Base-by-base conservation (phyloP, 371 early-diverging fungal genomes). In the Circinella umbellata region DNA sequence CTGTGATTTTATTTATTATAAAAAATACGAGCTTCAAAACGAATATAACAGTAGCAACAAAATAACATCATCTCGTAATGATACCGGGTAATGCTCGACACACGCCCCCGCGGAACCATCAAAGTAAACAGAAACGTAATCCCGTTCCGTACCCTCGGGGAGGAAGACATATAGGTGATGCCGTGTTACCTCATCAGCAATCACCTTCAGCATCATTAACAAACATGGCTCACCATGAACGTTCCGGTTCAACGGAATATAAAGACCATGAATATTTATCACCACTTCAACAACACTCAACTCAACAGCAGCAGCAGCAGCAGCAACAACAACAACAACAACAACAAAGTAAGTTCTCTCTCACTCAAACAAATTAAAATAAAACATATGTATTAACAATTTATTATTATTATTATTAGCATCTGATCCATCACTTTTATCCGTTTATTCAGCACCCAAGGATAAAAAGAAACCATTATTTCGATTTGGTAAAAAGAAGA, bases 401-500 rank as follows among this genome's bases (percentile, higher is more conserved):
- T 9, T 42, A 42, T 11, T 11, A 34, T 60, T 47, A 5, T 61
- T 46, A 18, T 13, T n/a, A 15, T 27, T 57, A 68, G 63, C 61
- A 18, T 37, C 61, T 7, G 74, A 74, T 64, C 60, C 74, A 39
- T 47, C 53, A 35, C 53, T 64, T 18, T 64, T 74, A 54, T 70
- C 69, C 63, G 63, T 68, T 11, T 53, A 77, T 34, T 47, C 68
- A 54, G 66, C 73, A 20, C 57, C 59, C 8, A 79, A 76, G 68
- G 76, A 76, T 15, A 81, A 76, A 57, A 81, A 78, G 54, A 53
- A 55, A 76, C 39, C 69, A 64, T 63, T 76, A 46, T 74, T 80
- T 70, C 61, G 81, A 35, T 80, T 79, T 70, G 76, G 76, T 38
- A 69, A 73, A 69, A 82, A 76, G 64, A 82, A 82, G 61, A 79